These are phyloP conservation scores for Phytomonas francai DNA, from an alignment of 208 protist genomes.

Conservation along the genomic window DNA sequence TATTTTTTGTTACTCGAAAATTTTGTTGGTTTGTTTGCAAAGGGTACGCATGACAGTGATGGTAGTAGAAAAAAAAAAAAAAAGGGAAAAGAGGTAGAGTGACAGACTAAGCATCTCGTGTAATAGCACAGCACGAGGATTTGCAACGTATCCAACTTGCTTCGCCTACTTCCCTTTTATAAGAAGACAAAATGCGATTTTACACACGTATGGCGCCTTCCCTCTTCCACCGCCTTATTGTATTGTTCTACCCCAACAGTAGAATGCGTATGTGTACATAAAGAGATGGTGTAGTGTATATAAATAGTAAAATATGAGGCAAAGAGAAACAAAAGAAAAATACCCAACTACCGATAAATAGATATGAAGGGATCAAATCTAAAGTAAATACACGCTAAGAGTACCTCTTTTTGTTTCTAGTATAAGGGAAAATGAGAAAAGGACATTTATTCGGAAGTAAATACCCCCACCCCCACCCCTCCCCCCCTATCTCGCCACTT, in stretches of 20 bases:
- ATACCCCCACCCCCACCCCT: too few species aligned
- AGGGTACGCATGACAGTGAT: neutral
- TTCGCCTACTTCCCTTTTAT: neutral
- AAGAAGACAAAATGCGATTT: neutral
- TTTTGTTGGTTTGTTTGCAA: neutral
- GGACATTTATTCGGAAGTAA: neutral
- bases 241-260: too few species aligned
- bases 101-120: neutral
- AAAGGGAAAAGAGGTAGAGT: too few species aligned
- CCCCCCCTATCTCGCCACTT: neutral
- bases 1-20: neutral
- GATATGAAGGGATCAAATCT: neutral
- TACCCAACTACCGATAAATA: slow-evolving; percentile 9
- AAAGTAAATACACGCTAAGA: neutral
- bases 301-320: too few species aligned
- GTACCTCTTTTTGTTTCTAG: neutral
- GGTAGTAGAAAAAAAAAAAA: neutral
- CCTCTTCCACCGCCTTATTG: too few species aligned
- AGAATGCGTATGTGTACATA: too few species aligned
- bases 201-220: too few species aligned
- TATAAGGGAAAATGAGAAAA: slow-evolving; percentile 7
- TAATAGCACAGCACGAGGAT: neutral
- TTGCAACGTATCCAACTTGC: neutral
- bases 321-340: slow-evolving; percentile 18
- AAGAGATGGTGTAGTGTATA: too few species aligned